These are phyloP conservation scores for Gossypium gossypioides DNA, from an alignment of 441 rosid genomes.

Conservation along the genomic window DNA sequence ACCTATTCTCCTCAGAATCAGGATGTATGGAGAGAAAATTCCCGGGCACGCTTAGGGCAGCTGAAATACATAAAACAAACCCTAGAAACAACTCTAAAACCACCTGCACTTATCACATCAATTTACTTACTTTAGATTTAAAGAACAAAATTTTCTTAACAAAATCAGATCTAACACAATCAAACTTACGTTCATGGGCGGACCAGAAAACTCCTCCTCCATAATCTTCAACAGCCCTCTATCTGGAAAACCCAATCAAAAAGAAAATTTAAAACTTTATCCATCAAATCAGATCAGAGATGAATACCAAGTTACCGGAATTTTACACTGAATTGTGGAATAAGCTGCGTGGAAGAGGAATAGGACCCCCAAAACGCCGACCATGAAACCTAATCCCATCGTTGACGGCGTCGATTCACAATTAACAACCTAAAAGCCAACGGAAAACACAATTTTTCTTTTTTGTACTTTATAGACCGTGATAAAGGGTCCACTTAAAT, in stretches of 20 bases:
- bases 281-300: neutral
- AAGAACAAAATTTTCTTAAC: neutral
- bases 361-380: constrained; percentile 58
- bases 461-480: neutral
- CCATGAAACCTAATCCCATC: constrained; percentile 59
- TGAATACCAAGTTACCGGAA: neutral
- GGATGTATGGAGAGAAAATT: constrained; percentile 77
- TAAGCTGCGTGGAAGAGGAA: constrained; percentile 74
- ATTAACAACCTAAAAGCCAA: neutral
- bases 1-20: constrained; percentile 93
- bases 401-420: neutral
- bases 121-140: neutral
- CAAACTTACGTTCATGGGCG: constrained; percentile 58
- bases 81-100: constrained; percentile 68
- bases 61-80: constrained; percentile 70
- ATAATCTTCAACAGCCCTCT: constrained; percentile 82
- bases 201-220: constrained; percentile 90
- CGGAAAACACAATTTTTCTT: neutral
- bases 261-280: neutral
- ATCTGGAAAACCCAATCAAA: constrained; percentile 32
- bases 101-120: constrained; percentile 41
- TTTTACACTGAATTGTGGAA: constrained; percentile 74
- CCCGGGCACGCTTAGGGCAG: constrained; percentile 82
- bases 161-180: neutral
- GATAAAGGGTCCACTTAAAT: neutral